Base-by-base conservation (phyloP, 208 protist species). In the Vickermania ingenoplastis region DNA sequence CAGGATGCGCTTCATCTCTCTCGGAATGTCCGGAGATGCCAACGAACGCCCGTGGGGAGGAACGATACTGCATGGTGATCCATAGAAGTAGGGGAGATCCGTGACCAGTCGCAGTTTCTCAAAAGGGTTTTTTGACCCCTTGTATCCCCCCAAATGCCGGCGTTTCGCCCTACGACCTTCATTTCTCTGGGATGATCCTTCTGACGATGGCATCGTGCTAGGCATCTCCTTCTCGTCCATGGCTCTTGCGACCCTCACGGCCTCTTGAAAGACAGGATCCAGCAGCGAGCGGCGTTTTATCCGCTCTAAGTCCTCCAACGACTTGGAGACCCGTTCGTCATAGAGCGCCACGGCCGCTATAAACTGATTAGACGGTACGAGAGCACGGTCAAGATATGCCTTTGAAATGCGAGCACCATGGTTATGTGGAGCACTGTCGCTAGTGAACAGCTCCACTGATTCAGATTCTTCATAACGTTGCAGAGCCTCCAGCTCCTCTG, bases 71-170 rank as follows among this genome's bases (percentile, higher is more conserved):
- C 55, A 31, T 30, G 63, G 41, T 27, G 69, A 67, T 48, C 73
- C 73, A 64, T 81, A 90, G 62, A 90, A 93, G 67, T 73, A 90
- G 14, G 86, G 86, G 25, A 89, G 69, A 53, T 87, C 82, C 28
- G 83, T 74, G 2, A 80, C 62, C 25, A 78, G 73, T 51, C 73
- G 68, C 1, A 70, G 56, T 36, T 74, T 70, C 21, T 51, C 67
- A 22, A 69, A 49, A 1, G 67, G 57, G 13, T 62, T 71, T 63
- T 68, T 63, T 13, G 65, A 49, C 13, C 29, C 24, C 31, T 48
- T 31, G 3, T 41, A 13, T 24, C n/a, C 26, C 3, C 41, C 11
- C 41, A 27, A 49, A 21, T 30, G 26, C 48, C 52, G 23, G 27
- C n/a, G 28, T 31, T 36, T 48, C 25, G 2, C 14, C 23, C 17